Evolutionary conservation across 805 yeast species (phyloP), one percentile per base, ranked within the genome.

Genomic region (Jamesozyma rosinii): DNA sequence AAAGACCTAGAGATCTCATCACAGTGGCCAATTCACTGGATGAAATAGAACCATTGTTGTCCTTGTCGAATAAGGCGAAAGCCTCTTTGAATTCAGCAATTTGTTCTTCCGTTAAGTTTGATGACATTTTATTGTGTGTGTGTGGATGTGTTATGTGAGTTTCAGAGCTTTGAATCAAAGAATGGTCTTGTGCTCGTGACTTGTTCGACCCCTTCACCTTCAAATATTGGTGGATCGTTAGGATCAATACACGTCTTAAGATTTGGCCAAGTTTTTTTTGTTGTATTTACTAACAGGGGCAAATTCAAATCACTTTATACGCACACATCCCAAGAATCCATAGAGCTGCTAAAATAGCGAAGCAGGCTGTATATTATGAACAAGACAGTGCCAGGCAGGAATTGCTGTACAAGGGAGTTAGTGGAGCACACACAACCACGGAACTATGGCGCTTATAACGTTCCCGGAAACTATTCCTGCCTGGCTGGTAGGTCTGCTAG

Each of bases 1-100:
- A 90, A 67, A 88, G 92, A 41, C 98, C 98, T 60, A 92, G 74
- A n/a, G 97, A 86, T 70, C 98, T 83, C 98, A 92, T 92, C 42
- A 92, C 98, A 3, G 96, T 88, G 51, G 97, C 97, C 54, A 92
- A 75, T 69, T 92, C 98, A 59, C 85, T 77, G 55, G 96, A 85
- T 46, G 96, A 87, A 71, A 92, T 92, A 61, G 87, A 86, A 9
- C 98, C 98, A 67, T 89, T 97, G 60, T 89, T 83, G 65, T 92
- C 95, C 65, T 88, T 88, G 72, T 92, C 98, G 57, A 92, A 92
- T 51, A 92, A 77, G 48, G 97, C 87, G 65, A 92, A 92, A 5
- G 98, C 98, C 72, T 92, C 98, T 67, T 87, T 88, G 70, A 92
- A 92, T 59, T 92, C 97, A 46, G 92, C 83, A 55, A 92, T 88